Evolutionary conservation across 495 filamentous ascomycete genomes (phyloP).

Genomic region (Hyaloscypha bicolor): DNA sequence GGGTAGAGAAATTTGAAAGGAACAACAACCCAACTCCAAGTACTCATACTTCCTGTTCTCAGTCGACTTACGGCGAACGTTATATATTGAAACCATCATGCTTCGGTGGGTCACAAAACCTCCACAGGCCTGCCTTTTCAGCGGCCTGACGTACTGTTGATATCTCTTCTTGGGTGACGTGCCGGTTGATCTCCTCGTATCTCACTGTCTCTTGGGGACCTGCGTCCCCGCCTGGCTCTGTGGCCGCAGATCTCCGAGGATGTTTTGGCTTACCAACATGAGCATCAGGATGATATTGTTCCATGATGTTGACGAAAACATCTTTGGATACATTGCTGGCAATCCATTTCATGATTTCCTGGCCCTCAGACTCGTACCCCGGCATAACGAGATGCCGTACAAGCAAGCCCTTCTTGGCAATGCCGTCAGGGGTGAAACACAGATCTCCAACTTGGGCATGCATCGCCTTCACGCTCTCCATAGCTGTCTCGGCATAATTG

Average conservation of each 20-base stretch:
- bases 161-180: conserved; percentile 64
- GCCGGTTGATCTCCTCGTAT: conserved; percentile 76
- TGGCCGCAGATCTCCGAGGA: conserved; percentile 31
- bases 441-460: conserved; percentile 75
- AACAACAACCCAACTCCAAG: no score
- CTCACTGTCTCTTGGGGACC: conserved; percentile 39
- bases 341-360: conserved; percentile 70
- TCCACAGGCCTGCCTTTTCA: conserved; percentile 69
- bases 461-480: conserved; percentile 75
- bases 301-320: conserved; percentile 73
- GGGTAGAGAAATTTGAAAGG: background rate
- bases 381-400: conserved; percentile 81
- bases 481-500: conserved; percentile 65
- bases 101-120: conserved; percentile 70
- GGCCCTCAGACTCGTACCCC: conserved; percentile 65
- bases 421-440: conserved; percentile 73
- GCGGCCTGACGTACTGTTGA: conserved; percentile 62
- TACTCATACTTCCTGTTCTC: no score
- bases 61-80: conserved; percentile 19
- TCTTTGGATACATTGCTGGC: conserved; percentile 67
- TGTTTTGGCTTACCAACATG: conserved; percentile 68
- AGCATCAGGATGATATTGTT: conserved; percentile 76
- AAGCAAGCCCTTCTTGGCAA: conserved; percentile 72
- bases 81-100: conserved; percentile 72
- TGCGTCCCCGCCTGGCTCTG: conserved; percentile 37